These are phyloP conservation scores for Raphanus sativus DNA, from an alignment of 345 rosid species.

Conservation along the genomic window DNA sequence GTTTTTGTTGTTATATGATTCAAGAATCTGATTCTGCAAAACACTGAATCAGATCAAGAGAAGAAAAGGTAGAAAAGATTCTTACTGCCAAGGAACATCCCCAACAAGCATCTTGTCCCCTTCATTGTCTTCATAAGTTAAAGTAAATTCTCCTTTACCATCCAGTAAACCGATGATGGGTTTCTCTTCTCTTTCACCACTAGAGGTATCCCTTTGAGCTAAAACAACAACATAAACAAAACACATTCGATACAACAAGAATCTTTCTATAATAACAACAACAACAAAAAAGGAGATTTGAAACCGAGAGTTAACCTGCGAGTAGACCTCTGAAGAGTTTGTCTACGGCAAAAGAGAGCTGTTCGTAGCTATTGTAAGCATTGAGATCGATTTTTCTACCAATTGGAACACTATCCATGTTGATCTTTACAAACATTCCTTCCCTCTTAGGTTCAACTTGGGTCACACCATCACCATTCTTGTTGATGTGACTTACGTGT, in stretches of 20 bases:
- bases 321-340: constrained; percentile 90
- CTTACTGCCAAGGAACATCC: constrained; percentile 99
- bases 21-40: constrained; percentile 33
- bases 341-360: constrained; percentile 85
- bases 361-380: constrained; percentile 76
- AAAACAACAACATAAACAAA: neutral
- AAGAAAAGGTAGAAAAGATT: constrained; percentile 42
- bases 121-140: constrained; percentile 96
- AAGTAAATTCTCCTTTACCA: constrained; percentile 92
- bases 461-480: constrained; percentile 42
- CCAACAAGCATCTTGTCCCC: constrained; percentile 99
- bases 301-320: constrained; percentile 54
- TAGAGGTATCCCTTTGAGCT: constrained; percentile 58
- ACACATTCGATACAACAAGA: neutral
- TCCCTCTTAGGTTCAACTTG: constrained; percentile 31
- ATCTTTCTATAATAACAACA: neutral
- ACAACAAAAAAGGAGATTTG: neutral
- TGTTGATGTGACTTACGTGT: constrained; percentile 36
- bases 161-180: constrained; percentile 65
- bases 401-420: constrained; percentile 95
- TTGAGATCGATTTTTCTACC: constrained; percentile 94
- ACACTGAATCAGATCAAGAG: constrained; percentile 44
- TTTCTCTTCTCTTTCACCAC: constrained; percentile 67
- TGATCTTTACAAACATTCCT: constrained; percentile 85
- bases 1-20: constrained; percentile 28